These are phyloP conservation scores for Astrothelium macrocarpum DNA, from an alignment of 495 filamentous ascomycete species.

Conservation along the genomic window DNA sequence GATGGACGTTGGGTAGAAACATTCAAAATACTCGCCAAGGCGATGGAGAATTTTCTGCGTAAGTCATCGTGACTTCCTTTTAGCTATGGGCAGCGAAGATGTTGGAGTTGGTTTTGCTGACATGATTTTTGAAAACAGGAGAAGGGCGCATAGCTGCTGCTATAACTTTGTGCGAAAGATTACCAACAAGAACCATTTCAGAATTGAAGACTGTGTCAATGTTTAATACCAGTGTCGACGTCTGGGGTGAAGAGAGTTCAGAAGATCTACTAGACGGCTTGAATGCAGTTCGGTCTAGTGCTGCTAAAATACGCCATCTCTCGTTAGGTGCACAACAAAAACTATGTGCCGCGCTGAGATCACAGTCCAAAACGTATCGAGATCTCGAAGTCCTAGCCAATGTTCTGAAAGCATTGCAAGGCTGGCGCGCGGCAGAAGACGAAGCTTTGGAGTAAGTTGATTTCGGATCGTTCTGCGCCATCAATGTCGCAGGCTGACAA, in stretches of 20 bases:
- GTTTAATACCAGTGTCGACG: constrained; percentile 11
- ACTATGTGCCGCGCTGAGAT: constrained; percentile 8
- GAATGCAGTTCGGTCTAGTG: not conserved
- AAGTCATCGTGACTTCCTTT: constrained; percentile 26
- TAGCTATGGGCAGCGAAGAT: not conserved
- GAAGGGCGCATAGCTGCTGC: constrained; percentile 18
- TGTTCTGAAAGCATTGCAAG: constrained; percentile 57
- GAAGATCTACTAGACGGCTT: not conserved
- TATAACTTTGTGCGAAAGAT: constrained; percentile 9
- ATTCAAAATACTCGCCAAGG: constrained; percentile 52
- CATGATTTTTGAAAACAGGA: constrained; percentile 13
- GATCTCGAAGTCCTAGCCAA: constrained; percentile 64
- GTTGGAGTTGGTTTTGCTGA: not conserved
- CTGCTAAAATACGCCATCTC: not conserved
- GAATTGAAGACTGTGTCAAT: constrained; percentile 10
- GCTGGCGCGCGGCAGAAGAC: constrained; percentile 41
- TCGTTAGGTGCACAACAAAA: not conserved
- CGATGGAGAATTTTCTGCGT: constrained; percentile 70
- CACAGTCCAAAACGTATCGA: constrained; percentile 52
- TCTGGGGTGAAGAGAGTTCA: constrained; percentile 11
- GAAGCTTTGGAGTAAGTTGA: constrained; percentile 24
- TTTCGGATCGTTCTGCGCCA: no score
- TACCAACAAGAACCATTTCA: constrained; percentile 14
- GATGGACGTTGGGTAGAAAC: constrained; percentile 62
- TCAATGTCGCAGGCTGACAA: constrained; percentile 1